These are phyloP conservation scores for Xylaria sp. DNA, from an alignment of 2,329 filamentous ascomycete species.

Conservation along the genomic window DNA sequence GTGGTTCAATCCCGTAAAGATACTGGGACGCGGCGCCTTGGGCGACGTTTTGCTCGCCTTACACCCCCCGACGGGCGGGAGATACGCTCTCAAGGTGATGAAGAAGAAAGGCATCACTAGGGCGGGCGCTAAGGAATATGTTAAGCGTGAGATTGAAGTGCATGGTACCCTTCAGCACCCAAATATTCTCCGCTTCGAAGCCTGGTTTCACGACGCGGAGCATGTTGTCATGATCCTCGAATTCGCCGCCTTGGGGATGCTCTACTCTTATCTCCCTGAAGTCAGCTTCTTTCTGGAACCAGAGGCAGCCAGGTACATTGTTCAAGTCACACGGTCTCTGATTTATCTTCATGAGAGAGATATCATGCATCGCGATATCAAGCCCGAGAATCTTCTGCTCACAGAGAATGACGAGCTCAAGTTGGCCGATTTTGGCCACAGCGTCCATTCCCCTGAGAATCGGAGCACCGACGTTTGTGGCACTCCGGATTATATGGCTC, in stretches of 20 bases:
- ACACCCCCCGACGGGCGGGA: slow-evolving; percentile 80
- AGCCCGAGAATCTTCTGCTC: slow-evolving; percentile 94
- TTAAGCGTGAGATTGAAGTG: slow-evolving; percentile 87
- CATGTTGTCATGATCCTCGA: slow-evolving; percentile 88
- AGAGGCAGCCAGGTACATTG: slow-evolving; percentile 86
- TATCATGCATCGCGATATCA: slow-evolving; percentile 96
- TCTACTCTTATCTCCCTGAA: slow-evolving; percentile 84
- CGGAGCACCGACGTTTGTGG: slow-evolving; percentile 93
- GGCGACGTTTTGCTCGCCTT: slow-evolving; percentile 85
- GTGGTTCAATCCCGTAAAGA: slow-evolving; percentile 92
- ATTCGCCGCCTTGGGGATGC: slow-evolving; percentile 85
- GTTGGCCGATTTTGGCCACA: slow-evolving; percentile 98
- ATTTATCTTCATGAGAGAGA: slow-evolving; percentile 95
- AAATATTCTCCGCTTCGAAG: slow-evolving; percentile 84
- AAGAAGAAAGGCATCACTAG: slow-evolving; percentile 84
- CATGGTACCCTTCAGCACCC: slow-evolving; percentile 87
- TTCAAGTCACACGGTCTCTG: slow-evolving; percentile 86
- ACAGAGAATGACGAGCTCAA: slow-evolving; percentile 98
- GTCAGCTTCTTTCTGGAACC: slow-evolving; percentile 83
- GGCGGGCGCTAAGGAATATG: slow-evolving; percentile 82
- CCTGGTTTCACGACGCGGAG: slow-evolving; percentile 88
- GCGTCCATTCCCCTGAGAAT: slow-evolving; percentile 94
- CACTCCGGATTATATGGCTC: slow-evolving; percentile 95
- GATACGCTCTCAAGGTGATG: slow-evolving; percentile 85
- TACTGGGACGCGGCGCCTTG: slow-evolving; percentile 87